A percentile compares a stretch with the other conserved stretches of the same genome.
These are phyloP conservation scores for Conticribra guillardii DNA, from an alignment of 108 stramenopile genomes.

Conservation along the genomic window DNA sequence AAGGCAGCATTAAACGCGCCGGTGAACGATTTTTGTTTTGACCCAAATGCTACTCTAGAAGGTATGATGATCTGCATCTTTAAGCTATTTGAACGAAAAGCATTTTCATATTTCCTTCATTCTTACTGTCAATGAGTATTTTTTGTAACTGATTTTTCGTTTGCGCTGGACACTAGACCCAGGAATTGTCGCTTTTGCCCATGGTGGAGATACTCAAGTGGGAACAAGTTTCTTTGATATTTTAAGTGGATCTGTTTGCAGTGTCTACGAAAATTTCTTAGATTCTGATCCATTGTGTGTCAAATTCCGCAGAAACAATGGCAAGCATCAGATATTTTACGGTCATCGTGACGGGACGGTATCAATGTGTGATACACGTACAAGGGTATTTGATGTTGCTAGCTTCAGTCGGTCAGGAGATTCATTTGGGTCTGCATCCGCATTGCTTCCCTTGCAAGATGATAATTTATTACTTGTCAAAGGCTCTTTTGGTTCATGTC, in stretches of 20 bases:
- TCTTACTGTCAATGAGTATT: too few species aligned
- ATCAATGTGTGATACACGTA: slow-evolving; percentile 35
- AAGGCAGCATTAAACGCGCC: not conserved
- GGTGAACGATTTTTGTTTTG: slow-evolving; percentile 40
- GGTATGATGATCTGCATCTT: not conserved
- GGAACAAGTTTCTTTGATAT: slow-evolving; percentile 25
- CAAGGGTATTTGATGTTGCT: slow-evolving; percentile 5
- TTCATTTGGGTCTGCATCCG: slow-evolving; percentile 38
- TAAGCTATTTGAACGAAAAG: not conserved
- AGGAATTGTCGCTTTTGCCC: slow-evolving; percentile 31
- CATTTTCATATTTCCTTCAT: too few species aligned
- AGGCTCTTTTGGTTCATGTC: slow-evolving; percentile 38
- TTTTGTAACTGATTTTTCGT: too few species aligned
- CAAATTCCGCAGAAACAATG: slow-evolving; percentile 10
- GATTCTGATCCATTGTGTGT: slow-evolving; percentile 30
- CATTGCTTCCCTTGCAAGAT: slow-evolving; percentile 23
- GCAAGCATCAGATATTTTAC: slow-evolving; percentile 8
- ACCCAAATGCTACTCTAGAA: not conserved
- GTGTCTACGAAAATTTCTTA: slow-evolving; percentile 1
- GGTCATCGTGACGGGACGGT: slow-evolving; percentile 41
- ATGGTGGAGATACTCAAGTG: slow-evolving; percentile 6
- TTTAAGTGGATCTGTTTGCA: not conserved
- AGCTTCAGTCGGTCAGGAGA: slow-evolving; percentile 4
- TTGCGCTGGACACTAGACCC: not conserved
- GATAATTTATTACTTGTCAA: slow-evolving; percentile 21